Evolutionary conservation across 768 basidiomycete genomes (phyloP), one percentile per base, ranked within the genome.

Genomic region (Suillus decipiens): DNA sequence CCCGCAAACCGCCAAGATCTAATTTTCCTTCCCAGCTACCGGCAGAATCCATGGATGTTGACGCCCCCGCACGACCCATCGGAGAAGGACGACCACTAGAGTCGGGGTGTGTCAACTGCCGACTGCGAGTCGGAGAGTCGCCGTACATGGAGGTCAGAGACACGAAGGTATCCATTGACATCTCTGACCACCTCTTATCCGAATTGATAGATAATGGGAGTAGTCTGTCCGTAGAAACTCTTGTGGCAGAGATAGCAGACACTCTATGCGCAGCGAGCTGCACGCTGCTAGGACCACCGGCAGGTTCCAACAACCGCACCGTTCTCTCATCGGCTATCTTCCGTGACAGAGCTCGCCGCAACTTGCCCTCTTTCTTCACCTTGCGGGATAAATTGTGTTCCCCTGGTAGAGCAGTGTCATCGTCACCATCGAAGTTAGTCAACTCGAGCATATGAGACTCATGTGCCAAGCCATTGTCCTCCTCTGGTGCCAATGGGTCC

Each of bases 391-490:
- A 76, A 63, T 76, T 73, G 10, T 70, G 77, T 67, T 92, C 90
- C 9, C 83, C 87, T 2, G 85, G 85, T 22, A 85, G 72, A 17
- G 78, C 75, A 15, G 82, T 76, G 63, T 89, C 85, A 48, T 87
- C 79, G 65, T 93, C 91, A 31, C 90, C 90, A 64, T 92, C 89
- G 69, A 91, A 93, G 69, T 91, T 88, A 5, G 90, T 90, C 63
- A 89, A 75, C 66, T 92, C 89, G 5, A 89, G 74, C 1, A 84
- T 79, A 59, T 85, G 81, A 47, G 79, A 78, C 63, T 83, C 81
- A 61, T 81, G 80, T 4, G 78, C 75, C 2, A 76, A 68, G 53
- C 71, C 71, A 33, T 81, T 72, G 11, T 75, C 74, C 14, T 72
- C 67, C 19, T 72, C 67, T 4, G 61, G 68, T n/a, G 74, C 75